Conservation (phyloP, 768 basidiomycete genomes). For the Hirschioporus abietinus region DNA sequence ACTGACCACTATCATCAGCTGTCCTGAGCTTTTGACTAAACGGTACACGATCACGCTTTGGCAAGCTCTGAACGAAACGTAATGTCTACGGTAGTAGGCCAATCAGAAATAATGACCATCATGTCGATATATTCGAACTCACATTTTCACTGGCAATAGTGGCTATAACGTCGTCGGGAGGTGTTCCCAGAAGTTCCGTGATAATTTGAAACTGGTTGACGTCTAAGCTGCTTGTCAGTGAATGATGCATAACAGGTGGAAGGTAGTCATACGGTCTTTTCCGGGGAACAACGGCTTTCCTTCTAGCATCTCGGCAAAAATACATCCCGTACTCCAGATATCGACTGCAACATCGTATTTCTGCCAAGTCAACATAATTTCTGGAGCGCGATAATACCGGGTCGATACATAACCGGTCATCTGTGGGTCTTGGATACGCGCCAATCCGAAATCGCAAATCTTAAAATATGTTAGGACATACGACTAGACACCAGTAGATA, state of each 20-base stretch:
- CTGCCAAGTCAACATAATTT: constrained; percentile 99
- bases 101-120: constrained; percentile 7
- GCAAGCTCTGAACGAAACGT: constrained; percentile 96
- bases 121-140: constrained; percentile 23
- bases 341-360: constrained; percentile 99
- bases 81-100: constrained; percentile 60
- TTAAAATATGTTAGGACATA: constrained; percentile 24
- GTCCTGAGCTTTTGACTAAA: constrained; percentile 92
- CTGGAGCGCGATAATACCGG: constrained; percentile 96
- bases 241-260: constrained; percentile 1
- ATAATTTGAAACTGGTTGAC: constrained; percentile 99
- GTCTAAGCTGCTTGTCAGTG: constrained; percentile 44
- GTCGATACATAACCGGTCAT: constrained; percentile 99
- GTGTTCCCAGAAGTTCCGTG: constrained; percentile 96
- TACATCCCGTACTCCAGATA: constrained; percentile 99
- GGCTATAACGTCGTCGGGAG: constrained; percentile 98
- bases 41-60: constrained; percentile 92
- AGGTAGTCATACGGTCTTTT: constrained; percentile 85
- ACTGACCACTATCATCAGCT: constrained; percentile 77
- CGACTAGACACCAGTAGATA: constrained; percentile 1
- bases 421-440: constrained; percentile 98
- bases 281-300: constrained; percentile 99
- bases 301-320: constrained; percentile 99
- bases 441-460: constrained; percentile 99
- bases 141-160: constrained; percentile 98